These are phyloP conservation scores for Suillus luteus DNA, from an alignment of 768 basidiomycete genomes.

Conservation along the genomic window DNA sequence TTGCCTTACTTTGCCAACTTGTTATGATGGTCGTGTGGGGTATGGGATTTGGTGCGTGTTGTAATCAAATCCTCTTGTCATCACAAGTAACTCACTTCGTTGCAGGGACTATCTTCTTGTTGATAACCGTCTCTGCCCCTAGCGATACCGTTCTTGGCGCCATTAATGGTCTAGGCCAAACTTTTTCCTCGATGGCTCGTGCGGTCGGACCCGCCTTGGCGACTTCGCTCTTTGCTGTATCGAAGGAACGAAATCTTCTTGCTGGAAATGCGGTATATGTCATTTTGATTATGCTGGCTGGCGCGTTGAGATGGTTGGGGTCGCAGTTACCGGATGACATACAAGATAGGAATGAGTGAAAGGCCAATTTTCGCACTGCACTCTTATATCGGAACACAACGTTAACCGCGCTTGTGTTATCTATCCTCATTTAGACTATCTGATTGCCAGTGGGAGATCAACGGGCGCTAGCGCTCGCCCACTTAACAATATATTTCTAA, in stretches of 20 bases:
- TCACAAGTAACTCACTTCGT: slow-evolving; percentile 10
- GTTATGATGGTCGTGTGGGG: slow-evolving; percentile 36
- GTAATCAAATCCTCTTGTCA: background rate
- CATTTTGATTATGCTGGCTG: slow-evolving; percentile 36
- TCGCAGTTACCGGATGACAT: slow-evolving; percentile 31
- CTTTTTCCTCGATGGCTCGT: slow-evolving; percentile 44
- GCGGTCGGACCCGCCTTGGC: slow-evolving; percentile 51
- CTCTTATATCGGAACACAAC: background rate
- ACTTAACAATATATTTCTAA: no score
- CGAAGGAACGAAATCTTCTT: slow-evolving; percentile 48
- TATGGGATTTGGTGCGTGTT: slow-evolving; percentile 42
- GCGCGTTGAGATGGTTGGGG: slow-evolving; percentile 25
- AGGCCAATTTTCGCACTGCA: background rate
- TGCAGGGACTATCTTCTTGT: slow-evolving; percentile 54
- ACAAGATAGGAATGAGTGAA: slow-evolving; percentile 34
- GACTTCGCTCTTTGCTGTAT: slow-evolving; percentile 54
- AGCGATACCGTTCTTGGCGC: slow-evolving; percentile 57
- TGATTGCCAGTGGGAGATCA: no score
- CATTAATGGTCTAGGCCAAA: slow-evolving; percentile 59
- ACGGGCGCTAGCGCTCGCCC: no score
- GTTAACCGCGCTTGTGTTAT: no score
- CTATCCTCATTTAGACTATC: no score
- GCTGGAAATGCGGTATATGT: slow-evolving; percentile 54
- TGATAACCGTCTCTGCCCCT: slow-evolving; percentile 53
- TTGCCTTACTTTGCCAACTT: slow-evolving; percentile 33